Base-by-base conservation (phyloP, 2,329 filamentous ascomycete species). In the Colletotrichum limetticola region DNA sequence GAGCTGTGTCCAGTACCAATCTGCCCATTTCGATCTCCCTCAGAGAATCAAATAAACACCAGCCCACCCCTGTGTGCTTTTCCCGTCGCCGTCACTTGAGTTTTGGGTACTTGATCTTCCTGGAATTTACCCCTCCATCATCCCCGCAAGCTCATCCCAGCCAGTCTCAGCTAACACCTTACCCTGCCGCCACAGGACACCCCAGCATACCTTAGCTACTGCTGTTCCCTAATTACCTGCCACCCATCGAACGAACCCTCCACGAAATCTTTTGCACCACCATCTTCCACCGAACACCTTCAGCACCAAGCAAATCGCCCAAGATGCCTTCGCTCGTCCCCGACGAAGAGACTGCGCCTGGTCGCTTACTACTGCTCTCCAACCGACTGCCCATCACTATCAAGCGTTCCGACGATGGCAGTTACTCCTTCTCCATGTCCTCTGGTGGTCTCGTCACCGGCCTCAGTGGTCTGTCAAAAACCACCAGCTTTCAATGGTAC, bases 301-400 rank as follows among this genome's bases (percentile, higher is more conserved):
- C 30, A 68, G 30, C 32, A 42, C 37, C 53, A 16, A 61, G 62
- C 63, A 67, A 71, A 32, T n/a, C 52, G 30, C 24, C 63, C 75
- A 82, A 66, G 65, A 85, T 85, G 83, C 80, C 84, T 42, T 79
- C 77, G 64, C 78, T 79, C 74, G 79, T 80, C 14, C 37, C 37
- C 63, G 79, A 83, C 71, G 78, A 80, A 71, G 78, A 78, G 62
- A 80, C 76, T 71, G 79, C 80, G 59, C 78, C 79, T 42, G 86
- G 87, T 75, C 85, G 90, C 75, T 88, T 98, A 66, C 90, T 98
- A 64, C 91, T 98, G 60, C 92, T 98, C 78, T 98, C 96, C 46
- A 99, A 99, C 82, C 94, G 97, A 67, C 89, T 98, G 55, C 96
- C 97, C 71, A 97, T 98, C 82, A 98, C 96, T 76, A 97, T 98